Conservation (phyloP, 164 flowering plant genomes). For the Chimonanthus salicifolius region DNA sequence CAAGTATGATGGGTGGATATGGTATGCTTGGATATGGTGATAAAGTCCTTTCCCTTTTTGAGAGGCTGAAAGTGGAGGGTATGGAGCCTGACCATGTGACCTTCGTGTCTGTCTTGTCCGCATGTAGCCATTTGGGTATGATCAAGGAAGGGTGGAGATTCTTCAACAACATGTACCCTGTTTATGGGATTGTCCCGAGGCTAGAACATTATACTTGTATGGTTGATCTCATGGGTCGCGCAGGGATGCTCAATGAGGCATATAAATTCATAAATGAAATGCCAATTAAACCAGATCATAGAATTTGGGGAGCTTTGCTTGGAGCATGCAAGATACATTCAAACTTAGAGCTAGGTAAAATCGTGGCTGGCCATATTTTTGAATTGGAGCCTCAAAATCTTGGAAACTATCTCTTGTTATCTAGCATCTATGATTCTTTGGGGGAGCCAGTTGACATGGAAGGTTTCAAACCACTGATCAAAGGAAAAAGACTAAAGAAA, state of each 20-base stretch:
- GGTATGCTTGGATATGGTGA: slow-evolving; percentile 1
- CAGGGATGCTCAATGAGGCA: slow-evolving; percentile 8
- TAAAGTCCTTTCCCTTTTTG: background rate
- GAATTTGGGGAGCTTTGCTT: slow-evolving; percentile 10
- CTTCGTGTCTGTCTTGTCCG: slow-evolving; percentile 6
- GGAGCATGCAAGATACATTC: slow-evolving; percentile 8
- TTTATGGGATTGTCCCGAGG: slow-evolving; percentile 7
- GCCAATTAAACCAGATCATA: slow-evolving; percentile 2
- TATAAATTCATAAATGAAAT: slow-evolving; percentile 6
- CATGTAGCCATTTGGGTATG: slow-evolving; percentile 5
- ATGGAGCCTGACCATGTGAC: slow-evolving; percentile 7
- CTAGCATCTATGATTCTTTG: slow-evolving; percentile 38
- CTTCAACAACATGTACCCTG: background rate
- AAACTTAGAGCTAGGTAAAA: slow-evolving; percentile 4
- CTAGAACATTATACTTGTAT: slow-evolving; percentile 9
- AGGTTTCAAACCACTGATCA: slow-evolving; percentile 21
- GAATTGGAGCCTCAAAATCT: slow-evolving; percentile 46
- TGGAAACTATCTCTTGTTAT: slow-evolving; percentile 42
- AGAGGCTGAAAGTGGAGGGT: background rate
- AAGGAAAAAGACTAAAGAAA: background rate
- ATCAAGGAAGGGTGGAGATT: slow-evolving; percentile 4
- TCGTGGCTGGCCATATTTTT: slow-evolving; percentile 20
- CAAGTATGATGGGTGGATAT: slow-evolving; percentile 5
- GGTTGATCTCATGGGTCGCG: slow-evolving; percentile 11
- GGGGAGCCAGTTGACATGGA: slow-evolving; percentile 47